Base-by-base conservation (phyloP, 768 basidiomycete species). In the Trametes gibbosa region DNA sequence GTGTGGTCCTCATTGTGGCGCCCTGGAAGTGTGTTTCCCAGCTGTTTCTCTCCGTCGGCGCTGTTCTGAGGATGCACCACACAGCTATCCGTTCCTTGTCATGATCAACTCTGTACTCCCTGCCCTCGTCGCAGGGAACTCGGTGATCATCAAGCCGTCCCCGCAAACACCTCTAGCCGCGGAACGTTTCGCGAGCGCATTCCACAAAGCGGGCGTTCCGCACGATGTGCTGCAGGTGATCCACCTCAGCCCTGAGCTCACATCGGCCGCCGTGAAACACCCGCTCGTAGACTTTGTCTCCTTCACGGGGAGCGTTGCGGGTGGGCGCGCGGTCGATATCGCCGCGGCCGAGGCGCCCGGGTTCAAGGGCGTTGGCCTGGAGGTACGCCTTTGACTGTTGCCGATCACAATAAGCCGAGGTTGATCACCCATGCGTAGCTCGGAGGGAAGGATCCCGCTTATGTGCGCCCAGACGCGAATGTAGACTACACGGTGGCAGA, bases 371-470 rank as follows among this genome's bases (percentile, higher is more conserved):
- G 90, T 94, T 17, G 91, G 82, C 0, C 78, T 97, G 32, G 95
- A 97, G 80, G 90, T 89, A 66, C 13, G 69, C 65, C 10, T 23
- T 32, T 21, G 23, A 29, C 35, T 3, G 14, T n/a, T n/a, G 2
- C 21, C 16, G n/a, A 27, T 10, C 5, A 32, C 29, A 29, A 27
- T 12, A 4, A n/a, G 19, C 16, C 25, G 0, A 3, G 6, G 21
- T 39, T 25, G 23, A 46, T 21, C 14, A 2, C 1, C 4, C 25
- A 7, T 48, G 34, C 9, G 13, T 21, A 93, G 90, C 84, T 99
- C 16, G 97, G 97, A 1, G 97, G 97, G 1, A 98, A 99, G 73
- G 97, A 99, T 68, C 94, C 97, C 2, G 97, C 96, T 2, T 99
- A 98, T 68, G 95, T 99, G 6, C 78, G 94, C 23, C 74, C 82